Evolutionary conservation across 179 eudicot genomes (phyloP).

Genomic region (Gypsophila paniculata): DNA sequence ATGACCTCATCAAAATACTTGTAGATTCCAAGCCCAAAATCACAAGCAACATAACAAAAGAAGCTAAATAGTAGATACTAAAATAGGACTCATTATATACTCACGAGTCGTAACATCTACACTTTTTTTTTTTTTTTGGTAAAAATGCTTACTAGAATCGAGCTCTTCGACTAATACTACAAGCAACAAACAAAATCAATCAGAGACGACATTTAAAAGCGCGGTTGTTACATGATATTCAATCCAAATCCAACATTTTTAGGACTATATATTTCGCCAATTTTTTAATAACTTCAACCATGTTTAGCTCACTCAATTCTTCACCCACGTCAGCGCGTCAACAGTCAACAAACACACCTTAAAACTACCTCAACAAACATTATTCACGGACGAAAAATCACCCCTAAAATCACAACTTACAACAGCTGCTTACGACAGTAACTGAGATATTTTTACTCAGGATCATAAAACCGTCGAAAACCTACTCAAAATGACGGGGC

Average conservation of each 20-base stretch:
- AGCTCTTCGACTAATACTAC: not conserved
- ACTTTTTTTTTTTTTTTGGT: not conserved
- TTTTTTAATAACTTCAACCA: not conserved
- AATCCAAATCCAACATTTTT: not conserved
- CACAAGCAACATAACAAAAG: not conserved
- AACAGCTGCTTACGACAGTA: not conserved
- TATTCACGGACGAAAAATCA: not conserved
- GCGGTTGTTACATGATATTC: not conserved
- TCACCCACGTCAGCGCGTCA: not conserved
- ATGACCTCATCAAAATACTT: constrained; percentile 12
- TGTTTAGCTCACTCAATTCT: not conserved
- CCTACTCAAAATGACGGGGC: not conserved
- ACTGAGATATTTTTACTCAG: not conserved
- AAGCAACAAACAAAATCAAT: constrained; percentile 1
- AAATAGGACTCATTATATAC: no score
- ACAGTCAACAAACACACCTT: not conserved
- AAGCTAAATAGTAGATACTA: not conserved
- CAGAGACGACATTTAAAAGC: not conserved
- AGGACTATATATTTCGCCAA: not conserved
- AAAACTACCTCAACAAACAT: constrained; percentile 3
- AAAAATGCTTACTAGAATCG: not conserved
- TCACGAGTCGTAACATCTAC: not conserved
- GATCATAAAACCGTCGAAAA: not conserved
- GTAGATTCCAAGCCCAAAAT: not conserved
- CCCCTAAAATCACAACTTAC: not conserved